Conservation (phyloP, 2,329 filamentous ascomycete species). For the Pseudogymnoascus pannorum region DNA sequence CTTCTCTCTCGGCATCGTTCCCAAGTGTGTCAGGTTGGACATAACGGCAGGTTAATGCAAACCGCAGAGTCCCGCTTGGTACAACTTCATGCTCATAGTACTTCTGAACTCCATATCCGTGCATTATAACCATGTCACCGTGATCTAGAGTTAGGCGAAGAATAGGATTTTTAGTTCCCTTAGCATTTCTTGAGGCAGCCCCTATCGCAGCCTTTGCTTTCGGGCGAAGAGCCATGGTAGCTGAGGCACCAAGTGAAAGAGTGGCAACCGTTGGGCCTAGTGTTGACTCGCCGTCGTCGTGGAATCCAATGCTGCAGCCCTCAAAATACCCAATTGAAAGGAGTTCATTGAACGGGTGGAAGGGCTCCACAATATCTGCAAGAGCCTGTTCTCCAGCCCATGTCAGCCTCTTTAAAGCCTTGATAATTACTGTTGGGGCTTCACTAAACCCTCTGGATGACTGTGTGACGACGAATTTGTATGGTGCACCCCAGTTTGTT, state of each 20-base stretch:
- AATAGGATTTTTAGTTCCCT: slow-evolving; percentile 27
- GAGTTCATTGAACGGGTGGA: slow-evolving; percentile 53
- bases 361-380: slow-evolving; percentile 10
- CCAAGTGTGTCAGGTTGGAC: slow-evolving; percentile 39
- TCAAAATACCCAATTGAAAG: slow-evolving; percentile 58
- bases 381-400: slow-evolving; percentile 46
- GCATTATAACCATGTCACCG: slow-evolving; percentile 60
- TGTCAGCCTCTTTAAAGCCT: slow-evolving; percentile 44
- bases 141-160: slow-evolving; percentile 44
- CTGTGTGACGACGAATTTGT: slow-evolving; percentile 57
- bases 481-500: slow-evolving; percentile 48
- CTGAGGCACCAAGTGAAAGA: slow-evolving; percentile 50
- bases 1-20: slow-evolving; percentile 20
- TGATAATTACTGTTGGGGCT: slow-evolving; percentile 41
- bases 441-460: slow-evolving; percentile 42
- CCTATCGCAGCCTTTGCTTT: slow-evolving; percentile 36
- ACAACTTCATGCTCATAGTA: slow-evolving; percentile 52
- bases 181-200: slow-evolving; percentile 25
- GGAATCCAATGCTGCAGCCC: slow-evolving; percentile 51
- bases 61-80: slow-evolving; percentile 43
- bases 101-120: slow-evolving; percentile 50
- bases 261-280: slow-evolving; percentile 57
- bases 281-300: slow-evolving; percentile 59
- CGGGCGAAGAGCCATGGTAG: slow-evolving; percentile 50
- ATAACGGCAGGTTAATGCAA: slow-evolving; percentile 49